Evolutionary conservation across 176 grass and related monocot genomes (phyloP).

Genomic region (Oryza glaberrima): DNA sequence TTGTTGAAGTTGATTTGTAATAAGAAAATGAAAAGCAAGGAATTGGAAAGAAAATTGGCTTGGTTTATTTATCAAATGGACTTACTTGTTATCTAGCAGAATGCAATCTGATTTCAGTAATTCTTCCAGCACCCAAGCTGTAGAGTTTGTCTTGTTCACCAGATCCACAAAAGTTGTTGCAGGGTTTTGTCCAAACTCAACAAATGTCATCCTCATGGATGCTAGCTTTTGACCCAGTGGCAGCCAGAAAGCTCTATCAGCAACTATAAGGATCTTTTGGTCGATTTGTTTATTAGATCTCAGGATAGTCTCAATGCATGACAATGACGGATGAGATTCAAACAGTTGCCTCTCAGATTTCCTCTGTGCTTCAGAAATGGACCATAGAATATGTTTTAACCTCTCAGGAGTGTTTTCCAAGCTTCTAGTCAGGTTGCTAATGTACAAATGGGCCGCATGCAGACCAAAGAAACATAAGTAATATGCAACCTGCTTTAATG

Average conservation of each 20-base stretch:
- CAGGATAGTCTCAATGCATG: slow-evolving; percentile 57
- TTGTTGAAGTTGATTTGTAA: slow-evolving; percentile 33
- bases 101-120: slow-evolving; percentile 55
- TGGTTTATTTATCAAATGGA: slow-evolving; percentile 1
- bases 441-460: slow-evolving; percentile 67
- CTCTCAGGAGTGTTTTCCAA: slow-evolving; percentile 55
- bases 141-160: slow-evolving; percentile 28
- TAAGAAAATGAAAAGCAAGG: slow-evolving; percentile 16
- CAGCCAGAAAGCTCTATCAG: slow-evolving; percentile 70
- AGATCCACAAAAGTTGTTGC: slow-evolving; percentile 41
- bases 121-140: slow-evolving; percentile 47
- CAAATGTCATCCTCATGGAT: slow-evolving; percentile 62
- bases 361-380: slow-evolving; percentile 48
- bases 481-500: slow-evolving; percentile 70
- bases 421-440: slow-evolving; percentile 54
- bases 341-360: slow-evolving; percentile 50
- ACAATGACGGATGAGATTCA: slow-evolving; percentile 69
- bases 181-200: slow-evolving; percentile 33
- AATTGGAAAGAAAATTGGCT: slow-evolving; percentile 17
- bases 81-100: slow-evolving; percentile 71
- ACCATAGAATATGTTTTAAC: slow-evolving; percentile 54
- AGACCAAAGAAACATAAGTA: slow-evolving; percentile 81
- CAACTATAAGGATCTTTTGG: slow-evolving; percentile 62
- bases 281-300: slow-evolving; percentile 38
- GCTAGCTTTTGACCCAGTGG: slow-evolving; percentile 62